Conservation (phyloP, 1,284 basidiomycete genomes). For the Polyporus tsugae region DNA sequence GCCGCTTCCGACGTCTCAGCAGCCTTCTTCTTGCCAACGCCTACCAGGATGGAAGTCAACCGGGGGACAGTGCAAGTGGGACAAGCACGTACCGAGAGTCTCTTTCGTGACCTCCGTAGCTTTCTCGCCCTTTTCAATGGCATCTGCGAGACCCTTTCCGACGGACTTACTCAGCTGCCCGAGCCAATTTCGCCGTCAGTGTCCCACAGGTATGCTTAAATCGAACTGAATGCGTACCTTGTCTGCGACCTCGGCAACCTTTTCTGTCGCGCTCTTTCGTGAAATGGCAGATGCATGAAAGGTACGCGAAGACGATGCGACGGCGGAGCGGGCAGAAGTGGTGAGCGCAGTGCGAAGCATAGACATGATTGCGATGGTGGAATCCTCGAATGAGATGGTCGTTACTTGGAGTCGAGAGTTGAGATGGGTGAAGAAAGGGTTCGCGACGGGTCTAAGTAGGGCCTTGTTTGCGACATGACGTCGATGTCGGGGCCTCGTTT, state of each 20-base stretch:
- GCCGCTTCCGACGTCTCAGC: conserved; percentile 47
- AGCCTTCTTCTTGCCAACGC: conserved; percentile 45
- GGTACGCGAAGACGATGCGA: conserved; percentile 40
- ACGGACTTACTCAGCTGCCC: conserved; percentile 67
- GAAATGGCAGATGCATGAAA: conserved; percentile 58
- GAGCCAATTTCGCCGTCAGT: not conserved
- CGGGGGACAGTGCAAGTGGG: not conserved
- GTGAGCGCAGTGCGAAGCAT: conserved; percentile 38
- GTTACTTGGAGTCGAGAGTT: conserved; percentile 3
- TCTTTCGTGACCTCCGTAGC: conserved; percentile 64
- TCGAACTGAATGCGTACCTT: conserved; percentile 49
- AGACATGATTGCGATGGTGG: conserved; percentile 30
- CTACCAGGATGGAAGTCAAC: conserved; percentile 12
- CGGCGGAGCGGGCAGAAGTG: conserved; percentile 28
- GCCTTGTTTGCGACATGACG: not conserved
- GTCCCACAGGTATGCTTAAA: not conserved
- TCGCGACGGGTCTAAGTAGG: conserved; percentile 5
- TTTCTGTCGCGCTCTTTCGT: conserved; percentile 65
- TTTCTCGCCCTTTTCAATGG: conserved; percentile 70
- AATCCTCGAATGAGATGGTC: not conserved
- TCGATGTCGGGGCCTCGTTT: not conserved
- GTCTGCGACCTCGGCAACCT: conserved; percentile 66
- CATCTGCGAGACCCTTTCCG: conserved; percentile 65
- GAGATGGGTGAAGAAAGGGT: not conserved
- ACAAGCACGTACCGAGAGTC: conserved; percentile 52